These are phyloP conservation scores for Suillus hirtellus DNA, from an alignment of 768 basidiomycete species.

Conservation along the genomic window DNA sequence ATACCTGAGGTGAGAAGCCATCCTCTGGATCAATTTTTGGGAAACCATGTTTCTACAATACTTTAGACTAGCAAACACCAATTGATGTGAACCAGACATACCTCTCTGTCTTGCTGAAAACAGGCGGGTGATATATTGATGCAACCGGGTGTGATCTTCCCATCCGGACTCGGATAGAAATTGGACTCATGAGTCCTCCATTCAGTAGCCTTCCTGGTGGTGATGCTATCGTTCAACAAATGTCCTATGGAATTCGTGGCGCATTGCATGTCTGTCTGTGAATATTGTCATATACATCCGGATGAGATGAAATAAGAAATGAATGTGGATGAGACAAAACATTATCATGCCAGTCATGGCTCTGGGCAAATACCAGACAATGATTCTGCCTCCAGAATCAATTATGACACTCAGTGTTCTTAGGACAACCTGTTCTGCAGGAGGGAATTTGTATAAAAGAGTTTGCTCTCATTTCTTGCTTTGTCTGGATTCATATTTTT, in stretches of 20 bases:
- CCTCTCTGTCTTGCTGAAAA: constrained; percentile 1
- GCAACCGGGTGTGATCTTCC: neutral
- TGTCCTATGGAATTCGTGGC: neutral
- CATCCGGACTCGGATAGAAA: neutral
- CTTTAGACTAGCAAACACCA: neutral
- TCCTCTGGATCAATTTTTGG: neutral
- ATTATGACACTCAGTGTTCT: neutral
- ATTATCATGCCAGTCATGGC: neutral
- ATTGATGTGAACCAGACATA: neutral
- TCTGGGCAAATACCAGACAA: neutral
- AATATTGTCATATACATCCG: no score
- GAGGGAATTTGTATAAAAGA: no score
- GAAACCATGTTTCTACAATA: neutral
- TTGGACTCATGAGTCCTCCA: neutral
- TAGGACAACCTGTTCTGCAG: no score
- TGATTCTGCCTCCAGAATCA: neutral
- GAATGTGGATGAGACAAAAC: neutral
- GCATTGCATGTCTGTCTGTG: no score
- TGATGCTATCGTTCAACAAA: neutral
- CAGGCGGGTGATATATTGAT: neutral
- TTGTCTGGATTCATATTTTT: no score
- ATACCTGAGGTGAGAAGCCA: neutral
- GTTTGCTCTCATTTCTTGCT: no score
- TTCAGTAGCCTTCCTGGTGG: neutral
- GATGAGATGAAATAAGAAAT: neutral